Percentiles rank a stretch among this genome's conserved stretches.
These are phyloP conservation scores for Penicillium sp. DNA, from an alignment of 2,329 filamentous ascomycete species.

Conservation along the genomic window DNA sequence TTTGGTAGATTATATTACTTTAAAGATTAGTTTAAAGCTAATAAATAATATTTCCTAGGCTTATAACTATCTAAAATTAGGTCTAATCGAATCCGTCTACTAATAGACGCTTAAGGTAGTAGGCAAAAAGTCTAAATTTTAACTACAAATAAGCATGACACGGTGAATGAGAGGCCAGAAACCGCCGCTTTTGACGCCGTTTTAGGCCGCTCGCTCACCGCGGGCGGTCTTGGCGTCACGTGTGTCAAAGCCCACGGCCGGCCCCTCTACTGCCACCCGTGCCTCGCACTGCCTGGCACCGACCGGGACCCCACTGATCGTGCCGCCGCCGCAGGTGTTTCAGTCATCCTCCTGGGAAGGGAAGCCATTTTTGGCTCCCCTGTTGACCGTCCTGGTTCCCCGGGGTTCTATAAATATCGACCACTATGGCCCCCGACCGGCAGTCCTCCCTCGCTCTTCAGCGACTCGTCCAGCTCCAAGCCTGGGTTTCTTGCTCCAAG, in stretches of 20 bases:
- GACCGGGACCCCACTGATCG: slow-evolving; percentile 4
- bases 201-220: slow-evolving; percentile 7
- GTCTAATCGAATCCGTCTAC: too few relatives aligned
- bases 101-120: too few relatives aligned
- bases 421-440: slow-evolving; percentile 9
- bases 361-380: slow-evolving; percentile 12
- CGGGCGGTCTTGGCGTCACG: slow-evolving; percentile 12
- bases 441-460: slow-evolving; percentile 9
- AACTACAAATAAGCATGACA: slow-evolving; percentile 13
- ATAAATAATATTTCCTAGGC: too few relatives aligned
- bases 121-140: too few relatives aligned
- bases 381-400: slow-evolving; percentile 12
- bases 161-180: slow-evolving; percentile 17
- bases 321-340: slow-evolving; percentile 4
- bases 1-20: too few relatives aligned
- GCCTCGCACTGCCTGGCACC: slow-evolving; percentile 1
- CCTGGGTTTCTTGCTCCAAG: slow-evolving; percentile 7
- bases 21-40: too few relatives aligned
- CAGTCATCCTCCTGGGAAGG: slow-evolving; percentile 4
- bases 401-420: slow-evolving; percentile 17
- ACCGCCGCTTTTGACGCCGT: slow-evolving; percentile 16
- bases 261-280: slow-evolving; percentile 5
- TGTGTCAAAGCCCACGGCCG: slow-evolving; percentile 11
- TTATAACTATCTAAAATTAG: too few relatives aligned
- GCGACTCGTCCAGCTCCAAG: slow-evolving; percentile 4